Base-by-base conservation (phyloP, 495 filamentous ascomycete genomes). In the Aeminium ludgeri region DNA sequence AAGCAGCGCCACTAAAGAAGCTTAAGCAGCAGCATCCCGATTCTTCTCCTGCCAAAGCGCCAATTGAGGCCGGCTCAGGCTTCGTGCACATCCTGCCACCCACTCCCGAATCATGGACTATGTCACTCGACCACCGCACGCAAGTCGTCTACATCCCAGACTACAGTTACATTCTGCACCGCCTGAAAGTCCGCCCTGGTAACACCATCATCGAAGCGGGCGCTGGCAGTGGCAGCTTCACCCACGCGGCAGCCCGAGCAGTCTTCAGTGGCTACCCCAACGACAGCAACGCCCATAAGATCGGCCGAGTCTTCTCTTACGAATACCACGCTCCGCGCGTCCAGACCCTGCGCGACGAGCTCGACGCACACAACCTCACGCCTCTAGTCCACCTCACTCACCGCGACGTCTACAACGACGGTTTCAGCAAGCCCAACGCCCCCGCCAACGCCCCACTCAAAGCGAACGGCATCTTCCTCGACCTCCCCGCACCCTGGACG, bases 61-160 rank as follows among this genome's bases (percentile, higher is more conserved):
- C 74, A 10, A 63, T 73, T 2, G 68, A 72, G 30, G 84, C 85
- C 3, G 52, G 70, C 1, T 86, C 72, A 53, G 89, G 89, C 17
- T 97, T 95, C 62, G 69, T 86, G 13, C 87, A 97, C 58, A 55
- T 97, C 25, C 67, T 95, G 11, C 82, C 80, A 20, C 91, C 91
- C 0, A 94, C 91, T 0, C 83, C 89, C 11, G 89, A 97, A 58
- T 65, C 80, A 12, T 97, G 89, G 89, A 97, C 91, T 0, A 62
- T 72, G 19, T 82, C 78, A 29, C 68, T 97, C 29, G 89, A 86
- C 2, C 89, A 97, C 57, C 71, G 89, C 36, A 97, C 89, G 7
- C 89, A 97, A 60, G 87, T 97, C 36, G 89, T 97, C 47, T 97
- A 97, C 55, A 94, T 84, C 1, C 85, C 91, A 8, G 89, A 97